These are phyloP conservation scores for Pulveroboletus sp. DNA, from an alignment of 768 basidiomycete species.

Conservation along the genomic window DNA sequence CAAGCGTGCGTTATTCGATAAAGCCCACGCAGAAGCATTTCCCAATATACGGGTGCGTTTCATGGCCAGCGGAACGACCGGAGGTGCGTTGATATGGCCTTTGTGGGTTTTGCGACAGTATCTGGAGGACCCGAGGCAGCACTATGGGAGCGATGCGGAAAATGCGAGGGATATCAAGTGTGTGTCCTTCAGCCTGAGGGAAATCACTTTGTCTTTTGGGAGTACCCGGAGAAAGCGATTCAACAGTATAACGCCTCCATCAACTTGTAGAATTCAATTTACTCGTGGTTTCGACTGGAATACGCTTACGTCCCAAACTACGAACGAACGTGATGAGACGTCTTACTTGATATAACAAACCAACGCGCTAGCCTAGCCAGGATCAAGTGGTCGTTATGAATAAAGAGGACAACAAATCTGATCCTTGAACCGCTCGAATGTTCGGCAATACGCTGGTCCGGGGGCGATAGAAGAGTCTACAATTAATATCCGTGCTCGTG, in stretches of 20 bases:
- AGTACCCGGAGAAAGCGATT: conserved; percentile 23
- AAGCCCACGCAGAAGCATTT: conserved; percentile 1
- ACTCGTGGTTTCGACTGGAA: too few species aligned
- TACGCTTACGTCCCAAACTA: too few species aligned
- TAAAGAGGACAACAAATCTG: too few species aligned
- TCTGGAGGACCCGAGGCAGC: background rate
- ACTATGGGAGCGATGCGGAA: conserved; percentile 15
- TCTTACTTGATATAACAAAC: too few species aligned
- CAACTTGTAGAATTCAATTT: conserved; percentile 9
- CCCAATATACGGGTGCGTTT: conserved; percentile 18
- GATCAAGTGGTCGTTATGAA: too few species aligned
- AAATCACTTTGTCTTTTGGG: conserved; percentile 27
- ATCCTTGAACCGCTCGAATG: too few species aligned
- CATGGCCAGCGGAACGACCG: conserved; percentile 14
- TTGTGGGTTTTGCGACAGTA: conserved; percentile 12
- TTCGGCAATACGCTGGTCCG: too few species aligned
- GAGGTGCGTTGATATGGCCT: conserved; percentile 9
- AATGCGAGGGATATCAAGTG: conserved; percentile 20
- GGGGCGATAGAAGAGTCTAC: too few species aligned
- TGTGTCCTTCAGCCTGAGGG: conserved; percentile 14
- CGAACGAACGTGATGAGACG: too few species aligned
- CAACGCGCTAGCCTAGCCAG: too few species aligned
- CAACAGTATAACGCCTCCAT: conserved; percentile 9
- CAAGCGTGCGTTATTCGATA: conserved; percentile 20
- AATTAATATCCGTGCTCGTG: too few species aligned